Percentiles rank a stretch among this genome's conserved stretches.
Conservation (phyloP, 345 rosid genomes). For the Capsella bursapastoris region DNA sequence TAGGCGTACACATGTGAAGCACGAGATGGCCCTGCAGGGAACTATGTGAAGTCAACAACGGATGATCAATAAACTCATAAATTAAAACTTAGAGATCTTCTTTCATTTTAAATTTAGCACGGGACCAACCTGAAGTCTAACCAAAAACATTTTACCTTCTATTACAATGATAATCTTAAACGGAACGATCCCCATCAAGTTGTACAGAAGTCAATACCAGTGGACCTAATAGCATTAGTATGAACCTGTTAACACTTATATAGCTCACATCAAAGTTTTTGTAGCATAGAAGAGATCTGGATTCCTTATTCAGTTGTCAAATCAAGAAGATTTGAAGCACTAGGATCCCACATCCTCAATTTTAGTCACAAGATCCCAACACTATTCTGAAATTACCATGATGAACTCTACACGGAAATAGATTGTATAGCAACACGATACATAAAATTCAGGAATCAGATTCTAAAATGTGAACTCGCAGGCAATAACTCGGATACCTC, state of each 20-base stretch:
- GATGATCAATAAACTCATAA: constrained; percentile 45
- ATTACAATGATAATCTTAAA: constrained; percentile 65
- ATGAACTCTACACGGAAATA: neutral
- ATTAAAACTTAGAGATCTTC: constrained; percentile 46
- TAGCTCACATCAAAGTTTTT: constrained; percentile 50
- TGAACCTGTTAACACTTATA: constrained; percentile 67
- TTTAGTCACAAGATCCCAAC: constrained; percentile 18
- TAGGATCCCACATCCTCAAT: constrained; percentile 33
- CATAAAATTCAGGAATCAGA: neutral
- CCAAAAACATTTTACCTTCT: constrained; percentile 65
- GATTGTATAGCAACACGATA: neutral
- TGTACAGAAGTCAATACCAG: constrained; percentile 70
- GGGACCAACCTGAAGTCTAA: constrained; percentile 54
- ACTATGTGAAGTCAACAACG: constrained; percentile 68
- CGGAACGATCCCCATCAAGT: constrained; percentile 73
- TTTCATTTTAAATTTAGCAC: constrained; percentile 48
- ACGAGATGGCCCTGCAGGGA: constrained; percentile 79
- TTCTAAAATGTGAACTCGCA: neutral
- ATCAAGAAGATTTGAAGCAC: constrained; percentile 32
- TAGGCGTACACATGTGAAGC: constrained; percentile 61
- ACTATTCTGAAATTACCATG: constrained; percentile 26
- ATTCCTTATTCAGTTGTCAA: constrained; percentile 35
- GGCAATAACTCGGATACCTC: constrained; percentile 22
- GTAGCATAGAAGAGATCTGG: constrained; percentile 36
- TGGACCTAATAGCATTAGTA: constrained; percentile 72